These are phyloP conservation scores for Leishmania tropica DNA, from an alignment of 208 protist genomes.

Conservation along the genomic window DNA sequence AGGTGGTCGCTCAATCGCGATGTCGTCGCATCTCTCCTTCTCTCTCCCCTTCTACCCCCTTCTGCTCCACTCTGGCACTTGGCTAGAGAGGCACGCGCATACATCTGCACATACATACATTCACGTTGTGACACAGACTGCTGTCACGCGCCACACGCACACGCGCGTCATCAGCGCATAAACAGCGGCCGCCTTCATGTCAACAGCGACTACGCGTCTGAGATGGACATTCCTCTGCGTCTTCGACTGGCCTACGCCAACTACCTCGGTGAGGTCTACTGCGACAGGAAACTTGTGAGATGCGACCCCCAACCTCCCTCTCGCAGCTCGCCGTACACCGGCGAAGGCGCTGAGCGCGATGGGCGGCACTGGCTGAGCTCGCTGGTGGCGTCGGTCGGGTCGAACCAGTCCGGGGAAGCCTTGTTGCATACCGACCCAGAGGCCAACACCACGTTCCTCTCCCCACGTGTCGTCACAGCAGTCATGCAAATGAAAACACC, in stretches of 20 bases:
- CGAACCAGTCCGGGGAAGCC: not conserved
- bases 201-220: not conserved
- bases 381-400: not conserved
- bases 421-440: not conserved
- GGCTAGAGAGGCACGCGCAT: not conserved
- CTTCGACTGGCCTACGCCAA: constrained; percentile 46
- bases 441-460: not conserved
- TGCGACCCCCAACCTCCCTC: not conserved
- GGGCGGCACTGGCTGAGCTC: constrained; percentile 11
- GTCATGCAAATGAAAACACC: not conserved
- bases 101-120: not conserved
- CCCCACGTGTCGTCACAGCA: not conserved
- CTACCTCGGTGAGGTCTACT: constrained; percentile 28
- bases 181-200: not conserved
- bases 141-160: not conserved
- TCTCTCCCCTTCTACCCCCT: not conserved
- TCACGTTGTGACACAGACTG: too few relatives aligned
- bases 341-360: not conserved
- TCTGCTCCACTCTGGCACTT: not conserved
- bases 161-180: not conserved
- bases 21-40: not conserved
- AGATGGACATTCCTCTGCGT: constrained; percentile 35
- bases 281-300: not conserved
- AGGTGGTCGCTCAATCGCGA: not conserved
- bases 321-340: not conserved